Evolutionary conservation across 768 basidiomycete genomes (phyloP), one percentile per base, ranked within the genome.

Genomic region (Leccinum longicurvipes): DNA sequence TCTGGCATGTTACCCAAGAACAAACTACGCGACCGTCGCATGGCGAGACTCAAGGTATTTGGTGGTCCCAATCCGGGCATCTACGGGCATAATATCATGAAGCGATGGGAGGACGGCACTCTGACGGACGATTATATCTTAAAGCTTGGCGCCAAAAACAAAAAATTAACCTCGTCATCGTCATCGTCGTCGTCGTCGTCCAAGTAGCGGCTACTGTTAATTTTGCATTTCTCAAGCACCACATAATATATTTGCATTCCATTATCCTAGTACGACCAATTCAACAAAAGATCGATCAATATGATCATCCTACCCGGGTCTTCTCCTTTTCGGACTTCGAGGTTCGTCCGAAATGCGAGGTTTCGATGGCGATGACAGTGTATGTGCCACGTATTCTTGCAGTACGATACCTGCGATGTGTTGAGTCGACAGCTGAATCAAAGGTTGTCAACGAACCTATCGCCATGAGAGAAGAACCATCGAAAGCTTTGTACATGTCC

Each of bases 1-100:
- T 90, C 96, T 11, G 93, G 96, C 64, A 99, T 99, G 97, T 79
- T 99, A 53, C 97, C 96, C 31, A 99, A 98, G 75, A 99, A 99
- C 78, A 95, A 89, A 60, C 84, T 97, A 58, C 84, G 97, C 24
- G 91, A 96, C 47, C 80, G 91, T 46, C 82, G 97, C 32, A 73
- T 99, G 48, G 92, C 91, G 56, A 78, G 97, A 53, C 78, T 99
- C 48, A 87, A 90, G 58, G 89, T 98, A 60, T 98, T 95, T 66
- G 83, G 90, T 39, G 89, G 82, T 10, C 74, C 84, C 50, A 82
- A 90, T 59, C 86, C 87, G 79, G 90, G 90, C 23, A 83, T 86
- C 12, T 80, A 92, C 57, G 82, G 83, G 54, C 79, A 77, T 11
- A 96, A 96, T 67, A 77, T 94, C 57, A 60, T 94, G 65, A 82